Base-by-base conservation (phyloP, 139 green algal species). In the Ulvella scutata region DNA sequence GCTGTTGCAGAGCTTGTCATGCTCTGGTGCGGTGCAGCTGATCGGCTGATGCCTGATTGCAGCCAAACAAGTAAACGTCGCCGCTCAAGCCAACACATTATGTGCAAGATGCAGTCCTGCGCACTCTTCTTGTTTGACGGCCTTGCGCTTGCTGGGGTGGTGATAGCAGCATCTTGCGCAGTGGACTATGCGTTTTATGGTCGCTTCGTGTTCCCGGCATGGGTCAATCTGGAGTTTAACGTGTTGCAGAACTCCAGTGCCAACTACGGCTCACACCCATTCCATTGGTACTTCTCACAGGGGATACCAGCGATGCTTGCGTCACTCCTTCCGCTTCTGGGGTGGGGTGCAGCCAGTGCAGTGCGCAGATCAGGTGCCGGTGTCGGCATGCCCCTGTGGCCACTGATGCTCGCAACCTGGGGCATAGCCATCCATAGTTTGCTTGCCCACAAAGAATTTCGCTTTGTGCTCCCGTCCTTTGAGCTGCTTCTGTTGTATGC, bases 151-250 rank as follows among this genome's bases (percentile, higher is more conserved):
- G 51, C 51, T 9, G 20, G 9, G 31, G 51, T 26, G 13, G 33
- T 67, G 7, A 6, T 67, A 26, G 10, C 20, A 9, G 51, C 6
- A 6, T 36, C 31, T 67, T n/a, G 51, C n/a, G 7, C 33, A 7
- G n/a, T 67, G 10, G 51, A 67, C 20, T 1, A 26, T n/a, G n/a
- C 31, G n/a, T 67, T 67, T 26, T 67, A 67, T 29, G 51, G 76
- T 76, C 80, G 83, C 13, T 86, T 80, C 83, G 76, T 86, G 33
- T 40, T 84, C 44, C 80, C 83, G 4, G 77, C 84, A 9, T 87
- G 81, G 84, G 60, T 89, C 35, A 93, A 93, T 72, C 35, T 88
- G 6, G 77, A 76, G 3, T 92, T 92, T 75, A 92, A 93, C 72
- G 37, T 92, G 29, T 40, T 91, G 7, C 29, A 77, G 0, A 79